Evolutionary conservation across 495 filamentous ascomycete species (phyloP), one percentile per base, ranked within the genome.

Genomic region (Sabuloglossum arenarium): DNA sequence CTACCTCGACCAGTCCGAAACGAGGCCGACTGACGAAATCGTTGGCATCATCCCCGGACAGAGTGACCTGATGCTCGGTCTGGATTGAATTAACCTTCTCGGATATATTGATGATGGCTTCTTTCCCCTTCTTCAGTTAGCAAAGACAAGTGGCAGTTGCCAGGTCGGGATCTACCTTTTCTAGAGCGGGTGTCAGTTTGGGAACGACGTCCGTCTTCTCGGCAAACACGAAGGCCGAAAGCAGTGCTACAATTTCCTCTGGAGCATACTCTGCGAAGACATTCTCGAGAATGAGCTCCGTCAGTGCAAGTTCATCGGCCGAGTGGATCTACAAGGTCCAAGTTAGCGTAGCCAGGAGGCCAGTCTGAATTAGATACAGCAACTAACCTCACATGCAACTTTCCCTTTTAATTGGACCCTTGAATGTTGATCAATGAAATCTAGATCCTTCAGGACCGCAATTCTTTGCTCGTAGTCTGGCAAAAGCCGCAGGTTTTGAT

Each of bases 381-480:
- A 19, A 32, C 62, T 59, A 65, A 80, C 75, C 67, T 98, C 91
- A 70, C 91, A 98, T 19, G 91, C 91, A 30, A 98, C 91, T 69
- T 96, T 94, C 66, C 91, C 91, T 70, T 98, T 98, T 59, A 98
- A 74, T 69, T 89, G 83, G 31, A 97, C 90, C 47, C 88, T 79
- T 32, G 76, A 80, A 47, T 80, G 76, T 0, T 81, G 79, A 67
- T 97, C 91, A 55, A 97, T 82, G 61, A 97, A 98, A 2, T 78
- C 79, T 11, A 98, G 74, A 59, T 95, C 90, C 64, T 85, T 86
- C 49, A 98, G 74, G 0, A 97, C 91, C 49, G 81, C 79, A 58
- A 96, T 85, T 37, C 91, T 82, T 69, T 97, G 93, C 64, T 96
- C 85, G 63, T 98, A 98, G 69, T 98, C 93, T 0, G 91, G 91